Percentiles rank a stretch among this genome's conserved stretches.
phyloP scores from a whole-genome alignment of 306 rosid genomes.

The Chamaecrista fasciculata region DNA sequence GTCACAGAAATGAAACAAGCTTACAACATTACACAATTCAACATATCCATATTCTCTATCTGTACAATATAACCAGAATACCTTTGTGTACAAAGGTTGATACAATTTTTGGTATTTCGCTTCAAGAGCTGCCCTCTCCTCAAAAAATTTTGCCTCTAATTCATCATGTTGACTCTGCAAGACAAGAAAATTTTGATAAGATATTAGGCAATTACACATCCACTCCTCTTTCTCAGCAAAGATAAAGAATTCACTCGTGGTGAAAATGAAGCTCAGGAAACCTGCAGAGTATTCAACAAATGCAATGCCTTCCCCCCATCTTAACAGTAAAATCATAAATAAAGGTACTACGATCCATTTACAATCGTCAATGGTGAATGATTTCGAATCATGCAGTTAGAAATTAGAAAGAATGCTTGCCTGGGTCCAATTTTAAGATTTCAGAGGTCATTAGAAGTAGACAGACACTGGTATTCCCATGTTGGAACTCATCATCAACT shows the following conservation, averaged over 20 bases:
- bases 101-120: conserved; percentile 86
- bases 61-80: conserved; percentile 16
- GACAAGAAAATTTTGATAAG: not conserved
- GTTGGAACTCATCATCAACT: not conserved
- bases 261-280: not conserved
- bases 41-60: not conserved
- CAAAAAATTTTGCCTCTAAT: conserved; percentile 75
- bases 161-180: conserved; percentile 80
- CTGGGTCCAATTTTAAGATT: not conserved
- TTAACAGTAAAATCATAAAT: not conserved
- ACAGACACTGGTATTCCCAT: not conserved
- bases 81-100: conserved; percentile 77
- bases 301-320: not conserved
- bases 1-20: not conserved
- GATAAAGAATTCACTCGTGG: not conserved
- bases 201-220: not conserved
- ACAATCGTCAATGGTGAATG: not conserved
- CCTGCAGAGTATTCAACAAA: not conserved
- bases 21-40: not conserved
- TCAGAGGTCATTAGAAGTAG: not conserved
- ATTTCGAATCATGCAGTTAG: not conserved
- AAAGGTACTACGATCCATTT: not conserved
- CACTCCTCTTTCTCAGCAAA: not conserved
- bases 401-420: not conserved
- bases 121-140: conserved; percentile 90